Conservation (phyloP, 1,139 yeast genomes). For the Geotrichum fermentans region DNA sequence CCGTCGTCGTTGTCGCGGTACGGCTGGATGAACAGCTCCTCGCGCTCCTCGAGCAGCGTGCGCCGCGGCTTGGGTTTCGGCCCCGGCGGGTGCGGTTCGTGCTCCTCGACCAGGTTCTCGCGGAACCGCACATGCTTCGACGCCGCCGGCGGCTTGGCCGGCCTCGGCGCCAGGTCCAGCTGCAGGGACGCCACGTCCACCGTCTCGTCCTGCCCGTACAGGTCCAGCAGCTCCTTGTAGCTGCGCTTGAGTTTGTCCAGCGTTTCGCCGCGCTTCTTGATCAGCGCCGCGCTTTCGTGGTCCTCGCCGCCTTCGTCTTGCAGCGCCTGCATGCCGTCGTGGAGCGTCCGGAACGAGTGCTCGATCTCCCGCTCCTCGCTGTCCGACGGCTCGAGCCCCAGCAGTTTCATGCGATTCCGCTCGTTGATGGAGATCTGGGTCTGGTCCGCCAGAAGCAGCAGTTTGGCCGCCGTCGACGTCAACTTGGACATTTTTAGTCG, state of each 20-base stretch:
- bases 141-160: conserved; percentile 5
- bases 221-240: conserved; percentile 13
- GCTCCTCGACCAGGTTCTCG: conserved; percentile 40
- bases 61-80: conserved; percentile 26
- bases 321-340: conserved; percentile 34
- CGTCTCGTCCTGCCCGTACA: conserved; percentile 5
- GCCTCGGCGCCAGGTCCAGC: conserved; percentile 1
- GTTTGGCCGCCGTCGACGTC: conserved; percentile 19
- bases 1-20: conserved; percentile 44
- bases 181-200: background rate
- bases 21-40: conserved; percentile 38
- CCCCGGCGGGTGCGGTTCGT: conserved; percentile 21
- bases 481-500: background rate
- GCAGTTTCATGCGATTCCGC: conserved; percentile 43
- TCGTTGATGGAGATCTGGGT: conserved; percentile 48
- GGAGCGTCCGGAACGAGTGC: conserved; percentile 41
- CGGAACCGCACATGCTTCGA: conserved; percentile 53
- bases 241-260: conserved; percentile 6
- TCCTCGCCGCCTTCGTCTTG: conserved; percentile 27
- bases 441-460: conserved; percentile 38
- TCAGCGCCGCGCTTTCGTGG: conserved; percentile 3
- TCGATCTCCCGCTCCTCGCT: conserved; percentile 53
- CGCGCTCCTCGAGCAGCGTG: conserved; percentile 24
- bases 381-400: conserved; percentile 49
- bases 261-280: conserved; percentile 6